Evolutionary conservation across 495 filamentous ascomycete genomes (phyloP).

Genomic region (Choiromyces venosus): DNA sequence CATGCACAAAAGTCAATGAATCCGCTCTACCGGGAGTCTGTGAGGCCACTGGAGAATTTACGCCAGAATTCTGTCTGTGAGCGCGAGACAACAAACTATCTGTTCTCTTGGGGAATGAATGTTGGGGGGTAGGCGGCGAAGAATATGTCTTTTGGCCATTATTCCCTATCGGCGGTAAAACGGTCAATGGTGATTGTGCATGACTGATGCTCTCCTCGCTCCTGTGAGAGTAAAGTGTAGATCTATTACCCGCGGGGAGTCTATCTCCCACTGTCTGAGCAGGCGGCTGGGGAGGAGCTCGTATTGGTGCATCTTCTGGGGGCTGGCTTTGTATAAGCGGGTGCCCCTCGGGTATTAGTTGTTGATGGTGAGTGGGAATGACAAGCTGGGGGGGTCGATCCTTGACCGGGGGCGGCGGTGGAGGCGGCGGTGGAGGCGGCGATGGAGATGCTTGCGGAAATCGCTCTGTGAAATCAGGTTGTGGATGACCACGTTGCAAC

Average conservation of each 20-base stretch:
- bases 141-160: background rate
- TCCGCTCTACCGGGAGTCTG: conserved; percentile 26
- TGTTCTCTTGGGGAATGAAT: conserved; percentile 32
- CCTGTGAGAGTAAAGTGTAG: conserved; percentile 13
- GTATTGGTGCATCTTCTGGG: background rate
- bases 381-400: conserved; percentile 12
- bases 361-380: background rate
- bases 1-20: conserved; percentile 14
- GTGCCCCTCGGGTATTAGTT: background rate
- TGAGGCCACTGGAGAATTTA: conserved; percentile 9
- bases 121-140: background rate
- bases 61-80: conserved; percentile 12
- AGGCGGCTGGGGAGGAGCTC: conserved; percentile 12
- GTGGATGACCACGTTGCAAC: background rate
- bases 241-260: background rate
- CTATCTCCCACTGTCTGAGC: background rate
- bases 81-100: conserved; percentile 34
- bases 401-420: background rate
- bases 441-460: background rate
- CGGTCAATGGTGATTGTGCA: background rate
- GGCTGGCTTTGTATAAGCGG: background rate
- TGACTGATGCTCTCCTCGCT: background rate
- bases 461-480: background rate
- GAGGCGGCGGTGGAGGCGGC: background rate
- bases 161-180: background rate